Conservation (phyloP, 805 yeast species). For the Metschnikowia corniflorae region DNA sequence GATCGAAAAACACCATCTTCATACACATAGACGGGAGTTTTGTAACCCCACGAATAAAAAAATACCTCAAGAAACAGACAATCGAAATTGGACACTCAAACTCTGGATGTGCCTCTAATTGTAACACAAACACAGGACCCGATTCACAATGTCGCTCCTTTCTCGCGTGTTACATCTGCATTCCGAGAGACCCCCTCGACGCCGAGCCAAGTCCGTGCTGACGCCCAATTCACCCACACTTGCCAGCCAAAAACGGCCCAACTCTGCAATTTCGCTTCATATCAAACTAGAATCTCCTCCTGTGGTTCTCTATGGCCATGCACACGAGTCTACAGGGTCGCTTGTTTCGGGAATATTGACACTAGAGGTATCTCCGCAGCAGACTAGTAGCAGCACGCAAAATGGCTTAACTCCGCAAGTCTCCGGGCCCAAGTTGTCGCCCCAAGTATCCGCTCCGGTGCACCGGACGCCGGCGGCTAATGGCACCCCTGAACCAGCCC, state of each 20-base stretch:
- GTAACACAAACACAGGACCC: too few relatives aligned
- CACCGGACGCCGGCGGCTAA: conserved; percentile 4
- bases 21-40: too few relatives aligned
- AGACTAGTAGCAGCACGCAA: background rate
- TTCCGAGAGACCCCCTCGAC: conserved; percentile 14
- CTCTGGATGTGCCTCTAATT: too few relatives aligned
- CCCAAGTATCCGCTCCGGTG: background rate
- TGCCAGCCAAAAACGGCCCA: conserved; percentile 2
- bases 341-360: conserved; percentile 75
- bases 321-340: conserved; percentile 79
- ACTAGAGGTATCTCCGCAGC: conserved; percentile 29
- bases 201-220: conserved; percentile 1
- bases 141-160: conserved; percentile 21
- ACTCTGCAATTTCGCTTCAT: conserved; percentile 37
- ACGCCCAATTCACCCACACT: background rate
- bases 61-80: too few relatives aligned
- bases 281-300: conserved; percentile 89
- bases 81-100: too few relatives aligned
- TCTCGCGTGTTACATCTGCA: conserved; percentile 22
- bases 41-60: too few relatives aligned
- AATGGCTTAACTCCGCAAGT: background rate
- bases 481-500: background rate
- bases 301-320: conserved; percentile 74
- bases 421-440: background rate
- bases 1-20: too few relatives aligned